These are phyloP conservation scores for Castanopsis chinensis DNA, from an alignment of 306 rosid genomes.

Conservation along the genomic window DNA sequence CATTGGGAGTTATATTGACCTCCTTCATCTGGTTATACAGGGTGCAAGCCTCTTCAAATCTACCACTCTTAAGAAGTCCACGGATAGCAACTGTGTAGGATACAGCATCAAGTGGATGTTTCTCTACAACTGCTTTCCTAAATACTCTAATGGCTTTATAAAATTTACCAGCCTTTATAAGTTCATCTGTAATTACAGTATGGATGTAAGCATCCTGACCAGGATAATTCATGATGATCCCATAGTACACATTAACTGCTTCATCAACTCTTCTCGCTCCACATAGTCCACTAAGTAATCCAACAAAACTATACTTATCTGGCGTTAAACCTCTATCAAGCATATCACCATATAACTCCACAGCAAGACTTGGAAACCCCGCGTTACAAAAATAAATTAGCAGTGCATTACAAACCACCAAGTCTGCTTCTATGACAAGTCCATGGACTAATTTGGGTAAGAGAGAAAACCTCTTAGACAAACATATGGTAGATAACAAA, in stretches of 20 bases:
- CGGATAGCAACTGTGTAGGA: constrained; percentile 46
- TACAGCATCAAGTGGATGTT: constrained; percentile 44
- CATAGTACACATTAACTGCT: constrained; percentile 53
- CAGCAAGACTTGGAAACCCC: constrained; percentile 39
- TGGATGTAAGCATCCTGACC: constrained; percentile 58
- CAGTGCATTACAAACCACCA: constrained; percentile 58
- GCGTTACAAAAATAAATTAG: constrained; percentile 42
- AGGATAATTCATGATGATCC: constrained; percentile 31
- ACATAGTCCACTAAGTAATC: constrained; percentile 54
- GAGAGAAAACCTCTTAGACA: constrained; percentile 42
- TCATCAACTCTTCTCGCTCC: constrained; percentile 40
- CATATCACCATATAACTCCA: constrained; percentile 41
- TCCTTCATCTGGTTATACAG: constrained; percentile 53
- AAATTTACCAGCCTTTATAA: constrained; percentile 48
- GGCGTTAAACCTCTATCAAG: constrained; percentile 47
- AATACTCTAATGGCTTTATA: constrained; percentile 41
- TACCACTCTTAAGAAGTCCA: constrained; percentile 55
- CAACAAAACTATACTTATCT: constrained; percentile 62
- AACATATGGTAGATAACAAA: constrained; percentile 35
- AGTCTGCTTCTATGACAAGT: constrained; percentile 40
- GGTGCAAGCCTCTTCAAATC: constrained; percentile 48
- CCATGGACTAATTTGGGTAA: constrained; percentile 37
- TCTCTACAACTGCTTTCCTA: constrained; percentile 30
- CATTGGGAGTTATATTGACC: constrained; percentile 46
- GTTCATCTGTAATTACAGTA: constrained; percentile 41